Evolutionary conservation across 257 asterid species (phyloP), one percentile per base, ranked within the genome.

Genomic region (Petunia axillaris): DNA sequence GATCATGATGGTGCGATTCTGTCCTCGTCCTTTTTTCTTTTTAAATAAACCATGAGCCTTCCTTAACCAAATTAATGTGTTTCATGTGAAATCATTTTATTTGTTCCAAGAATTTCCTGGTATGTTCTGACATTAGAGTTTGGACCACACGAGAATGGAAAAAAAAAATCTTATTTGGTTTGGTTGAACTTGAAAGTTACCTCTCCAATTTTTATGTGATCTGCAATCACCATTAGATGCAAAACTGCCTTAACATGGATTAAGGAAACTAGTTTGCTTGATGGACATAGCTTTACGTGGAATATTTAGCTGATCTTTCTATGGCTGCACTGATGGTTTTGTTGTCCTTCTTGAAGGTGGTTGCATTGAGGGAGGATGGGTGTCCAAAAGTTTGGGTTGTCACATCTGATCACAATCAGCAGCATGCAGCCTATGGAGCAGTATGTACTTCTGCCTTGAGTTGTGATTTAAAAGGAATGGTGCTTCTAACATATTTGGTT

Each of bases 381-480:
- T 95, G 98, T 87, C 99, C 99, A 44, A 89, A 87, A 91, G 99
- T 95, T 59, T 95, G 99, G 99, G 98, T 95, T 76, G 98, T 83
- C 59, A 92, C 99, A 54, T 95, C 99, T 37, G 99, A 95, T 87
- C 93, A 70, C 80, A 64, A 85, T 86, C 97, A 93, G 75, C 99
- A 93, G 88, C 77, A 93, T 83, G 96, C 97, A 79, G 98, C 97
- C 75, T 82, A 91, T 85, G 98, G 97, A 83, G 98, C 97, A 41
- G 99, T 95, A 89, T 74, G 97, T 86, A 60, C 80, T 82, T 43
- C 55, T 84, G 60, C 54, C 64, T n/a, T 64, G 15, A 50, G 50
- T 46, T 37, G 75, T 52, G 54, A 41, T 79, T 35, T 35, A 62
- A 63, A 9, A 36, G 43, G n/a, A 36, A 36, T 8, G 9, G 43